Evolutionary conservation across 2,329 filamentous ascomycete genomes (phyloP), one percentile per base, ranked within the genome.

Genomic region (Talaromyces sp.): DNA sequence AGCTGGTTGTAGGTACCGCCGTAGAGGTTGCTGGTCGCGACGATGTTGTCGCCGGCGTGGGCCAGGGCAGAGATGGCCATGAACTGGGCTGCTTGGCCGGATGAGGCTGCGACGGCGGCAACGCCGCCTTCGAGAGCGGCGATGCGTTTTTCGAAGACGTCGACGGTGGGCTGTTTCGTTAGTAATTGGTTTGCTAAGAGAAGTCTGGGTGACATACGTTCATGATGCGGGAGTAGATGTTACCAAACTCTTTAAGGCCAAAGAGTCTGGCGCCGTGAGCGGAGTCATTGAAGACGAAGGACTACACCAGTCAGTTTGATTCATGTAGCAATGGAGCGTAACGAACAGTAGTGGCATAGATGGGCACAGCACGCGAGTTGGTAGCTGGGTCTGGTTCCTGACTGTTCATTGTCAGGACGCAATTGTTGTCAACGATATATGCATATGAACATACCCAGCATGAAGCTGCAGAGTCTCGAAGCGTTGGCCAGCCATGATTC

Each of bases 1-100:
- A 97, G 88, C 82, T 97, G 94, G 81, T 98, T 97, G 84, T 97
- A 97, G 17, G 94, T 97, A 76, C 93, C 93, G 70, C 93, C 93
- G 80, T 97, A 97, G 65, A 97, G 83, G 80, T 96, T 96, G 60
- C 89, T 89, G 6, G 94, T 97, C 13, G 92, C 90, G 61, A 97
- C 86, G 71, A 97, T 96, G 83, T 97, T 97, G 83, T 97, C 93
- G 58, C 94, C 94, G 0, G 88, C 86, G 67, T 92, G 88, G 4
- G 92, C 92, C n/a, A 98, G 88, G 6, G 93, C 89, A 27, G 88
- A 84, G 73, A 97, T 89, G 64, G 92, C 84, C 84, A 97, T 93
- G 83, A 97, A 97, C 76, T 97, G 93, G 1, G 94, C 94, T 2
- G 91, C 87, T 79, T 97, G 93, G 65, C 94, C 93, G 0, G 93